Conservation (phyloP, 371 early-diverging fungal species). For the Rhizomucor pusillus region DNA sequence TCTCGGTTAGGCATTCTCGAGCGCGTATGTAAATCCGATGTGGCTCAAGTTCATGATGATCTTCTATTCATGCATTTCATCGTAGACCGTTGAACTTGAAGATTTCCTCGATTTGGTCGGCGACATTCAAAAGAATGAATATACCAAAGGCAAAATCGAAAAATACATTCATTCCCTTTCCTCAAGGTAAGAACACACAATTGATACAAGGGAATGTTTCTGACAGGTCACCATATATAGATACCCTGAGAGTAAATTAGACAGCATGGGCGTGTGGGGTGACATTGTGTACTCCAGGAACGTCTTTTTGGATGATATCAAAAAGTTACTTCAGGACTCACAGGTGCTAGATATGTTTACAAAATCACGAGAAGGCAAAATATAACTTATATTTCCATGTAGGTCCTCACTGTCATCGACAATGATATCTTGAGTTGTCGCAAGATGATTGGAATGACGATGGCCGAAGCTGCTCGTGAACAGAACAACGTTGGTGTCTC, state of each 20-base stretch:
- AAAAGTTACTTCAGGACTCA: not conserved
- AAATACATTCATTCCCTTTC: conserved; percentile 16
- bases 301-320: conserved; percentile 29
- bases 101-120: conserved; percentile 50
- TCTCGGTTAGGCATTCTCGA: conserved; percentile 47
- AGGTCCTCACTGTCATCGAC: too few relatives aligned
- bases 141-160: conserved; percentile 1
- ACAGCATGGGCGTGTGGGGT: conserved; percentile 54
- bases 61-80: not conserved
- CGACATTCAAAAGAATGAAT: conserved; percentile 21
- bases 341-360: not conserved
- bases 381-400: not conserved
- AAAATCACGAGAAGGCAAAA: not conserved
- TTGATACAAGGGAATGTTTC: not conserved
- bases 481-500: conserved; percentile 59
- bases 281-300: conserved; percentile 37
- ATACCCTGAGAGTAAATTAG: conserved; percentile 35
- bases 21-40: conserved; percentile 29
- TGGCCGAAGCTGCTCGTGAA: conserved; percentile 53
- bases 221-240: conserved; percentile 6
- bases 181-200: conserved; percentile 8
- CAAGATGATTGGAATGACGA: conserved; percentile 16
- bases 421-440: not conserved
- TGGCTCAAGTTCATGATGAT: conserved; percentile 1
- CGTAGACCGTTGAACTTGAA: conserved; percentile 60